Evolutionary conservation across 2,329 filamentous ascomycete genomes (phyloP), one percentile per base, ranked within the genome.

Genomic region (Calonectria pauciramosa): DNA sequence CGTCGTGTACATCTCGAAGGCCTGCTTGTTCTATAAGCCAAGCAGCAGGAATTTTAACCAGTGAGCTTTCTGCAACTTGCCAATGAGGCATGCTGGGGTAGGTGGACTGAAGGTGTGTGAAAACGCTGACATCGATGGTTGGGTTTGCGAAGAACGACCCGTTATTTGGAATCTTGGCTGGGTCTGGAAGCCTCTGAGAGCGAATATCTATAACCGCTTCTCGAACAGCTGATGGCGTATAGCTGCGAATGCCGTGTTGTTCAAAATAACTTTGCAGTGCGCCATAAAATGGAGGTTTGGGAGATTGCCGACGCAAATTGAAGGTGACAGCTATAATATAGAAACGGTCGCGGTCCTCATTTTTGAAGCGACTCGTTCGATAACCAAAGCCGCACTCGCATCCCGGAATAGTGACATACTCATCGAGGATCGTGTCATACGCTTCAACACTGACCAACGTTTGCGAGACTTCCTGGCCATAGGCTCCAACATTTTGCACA

Each of bases 11-110:
- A 28, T 28, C 56, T 41, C n/a, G n/a, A 41, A 60, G 23, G 13
- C 56, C 56, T 60, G 56, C 34, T 9, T 60, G 56, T 41, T 60
- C 56, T 10, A 60, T 60, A 13, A 60, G 56, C 56, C 56, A 60
- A 5, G 56, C 56, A 41, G 56, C 56, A 16, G 56, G 34, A 28
- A 60, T 18, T 60, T 60, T 60, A 7, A 60, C n/a, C 3, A 28
- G 56, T 14, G 34, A 28, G n/a, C n/a, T 20, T 3, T 26, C n/a
- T 26, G n/a, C 14, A 13, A 11, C 23, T 5, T 6, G 14, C 56
- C 56, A 60, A 28, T 60, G 56, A 9, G 56, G 56, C 4, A 60
- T 41, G 6, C 41, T n/a, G 23, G 56, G 56, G 26, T 60, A 23
- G 3, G 11, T 20, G 5, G 34, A 28, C 34, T 18, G 56, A 28